phyloP scores from a whole-genome alignment of 345 rosid species.

The Salix suchowensis region DNA sequence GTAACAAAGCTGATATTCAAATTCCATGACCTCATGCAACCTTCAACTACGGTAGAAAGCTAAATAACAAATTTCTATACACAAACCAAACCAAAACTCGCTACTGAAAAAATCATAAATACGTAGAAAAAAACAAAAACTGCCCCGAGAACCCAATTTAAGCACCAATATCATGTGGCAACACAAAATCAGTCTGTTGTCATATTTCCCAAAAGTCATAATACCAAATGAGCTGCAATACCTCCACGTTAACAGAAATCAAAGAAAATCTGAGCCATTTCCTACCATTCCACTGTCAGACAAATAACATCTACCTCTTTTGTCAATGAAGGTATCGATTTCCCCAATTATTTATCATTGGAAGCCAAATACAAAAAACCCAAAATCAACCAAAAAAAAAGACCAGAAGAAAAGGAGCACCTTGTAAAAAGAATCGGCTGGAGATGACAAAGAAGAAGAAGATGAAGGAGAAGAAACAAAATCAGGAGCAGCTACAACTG shows the following conservation, averaged over 20 bases:
- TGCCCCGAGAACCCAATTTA: not conserved
- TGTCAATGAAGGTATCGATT: not conserved
- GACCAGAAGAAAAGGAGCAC: constrained; percentile 21
- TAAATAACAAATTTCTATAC: too few species aligned
- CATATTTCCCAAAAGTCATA: not conserved
- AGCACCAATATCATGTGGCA: not conserved
- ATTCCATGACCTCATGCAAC: too few species aligned
- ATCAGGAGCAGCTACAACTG: constrained; percentile 13
- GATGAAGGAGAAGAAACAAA: constrained; percentile 2
- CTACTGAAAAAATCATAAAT: not conserved
- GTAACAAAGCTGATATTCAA: not conserved
- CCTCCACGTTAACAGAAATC: not conserved
- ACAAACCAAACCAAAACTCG: not conserved
- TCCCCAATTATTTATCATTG: not conserved
- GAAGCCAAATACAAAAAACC: not conserved
- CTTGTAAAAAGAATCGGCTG: constrained; percentile 47
- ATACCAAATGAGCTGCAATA: not conserved
- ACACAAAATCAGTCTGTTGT: not conserved
- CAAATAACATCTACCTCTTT: not conserved
- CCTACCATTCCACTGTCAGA: not conserved
- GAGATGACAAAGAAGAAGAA: not conserved
- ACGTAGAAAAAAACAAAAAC: not conserved
- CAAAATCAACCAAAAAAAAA: not conserved
- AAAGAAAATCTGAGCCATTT: not conserved
- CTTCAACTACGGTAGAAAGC: too few species aligned